Percentiles rank a stretch among this genome's conserved stretches.
Evolutionary conservation across 2,329 filamentous ascomycete genomes (phyloP).

Genomic region (Phialocephala subalpina): DNA sequence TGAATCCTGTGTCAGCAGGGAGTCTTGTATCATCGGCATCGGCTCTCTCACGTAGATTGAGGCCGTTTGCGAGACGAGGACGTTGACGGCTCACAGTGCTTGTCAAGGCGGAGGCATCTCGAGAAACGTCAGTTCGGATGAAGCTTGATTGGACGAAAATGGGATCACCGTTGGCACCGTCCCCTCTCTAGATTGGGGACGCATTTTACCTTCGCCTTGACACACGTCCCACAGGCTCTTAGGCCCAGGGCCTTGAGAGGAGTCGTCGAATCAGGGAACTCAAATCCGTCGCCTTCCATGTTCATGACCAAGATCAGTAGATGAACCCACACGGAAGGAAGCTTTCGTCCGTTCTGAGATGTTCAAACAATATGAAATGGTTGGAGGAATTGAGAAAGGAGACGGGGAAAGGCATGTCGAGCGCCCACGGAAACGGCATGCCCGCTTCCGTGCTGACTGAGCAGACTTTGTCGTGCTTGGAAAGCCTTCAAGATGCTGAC

Average conservation of each 20-base stretch:
- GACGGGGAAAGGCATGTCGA: not conserved
- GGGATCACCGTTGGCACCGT: conserved; percentile 24
- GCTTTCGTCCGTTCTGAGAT: not conserved
- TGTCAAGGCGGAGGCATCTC: conserved; percentile 25
- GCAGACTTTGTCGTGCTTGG: not conserved
- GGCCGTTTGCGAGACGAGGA: conserved; percentile 15
- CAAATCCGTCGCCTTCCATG: not conserved
- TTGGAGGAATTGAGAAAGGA: not conserved
- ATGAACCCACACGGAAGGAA: not conserved
- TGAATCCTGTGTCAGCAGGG: not conserved
- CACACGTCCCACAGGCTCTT: conserved; percentile 30
- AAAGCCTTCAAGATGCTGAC: too few species aligned
- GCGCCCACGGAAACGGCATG: conserved; percentile 13
- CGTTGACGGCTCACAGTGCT: conserved; percentile 21
- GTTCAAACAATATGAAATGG: not conserved
- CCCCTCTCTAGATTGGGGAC: conserved; percentile 20
- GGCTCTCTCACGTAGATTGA: conserved; percentile 13
- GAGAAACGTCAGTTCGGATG: not conserved
- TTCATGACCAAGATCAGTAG: not conserved
- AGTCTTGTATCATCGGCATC: not conserved
- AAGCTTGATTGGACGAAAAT: not conserved
- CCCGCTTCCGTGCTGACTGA: conserved; percentile 20
- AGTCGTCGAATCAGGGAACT: not conserved
- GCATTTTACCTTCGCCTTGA: conserved; percentile 31
- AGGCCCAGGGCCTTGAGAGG: conserved; percentile 19